Evolutionary conservation across 202 grass and related monocot genomes (phyloP).

Genomic region (Alloteropsis angusta): DNA sequence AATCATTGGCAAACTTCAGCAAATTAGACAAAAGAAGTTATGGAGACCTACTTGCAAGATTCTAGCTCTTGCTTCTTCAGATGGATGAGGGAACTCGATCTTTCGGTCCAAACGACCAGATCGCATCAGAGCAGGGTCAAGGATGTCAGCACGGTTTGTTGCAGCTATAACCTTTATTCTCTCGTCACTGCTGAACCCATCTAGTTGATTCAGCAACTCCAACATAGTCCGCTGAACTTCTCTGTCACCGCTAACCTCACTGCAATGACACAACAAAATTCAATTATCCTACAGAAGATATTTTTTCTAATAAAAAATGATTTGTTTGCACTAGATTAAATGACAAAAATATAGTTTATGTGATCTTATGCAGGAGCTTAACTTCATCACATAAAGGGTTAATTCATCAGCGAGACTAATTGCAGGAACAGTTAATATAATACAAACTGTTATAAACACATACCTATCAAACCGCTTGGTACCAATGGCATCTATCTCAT

Average conservation of each 20-base stretch:
- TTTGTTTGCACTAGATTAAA: no score
- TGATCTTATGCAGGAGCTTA: no score
- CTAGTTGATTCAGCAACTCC: constrained; percentile 95
- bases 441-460: no score
- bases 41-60: constrained; percentile 98
- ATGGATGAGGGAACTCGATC: constrained; percentile 89
- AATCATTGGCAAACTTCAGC: no score
- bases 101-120: constrained; percentile 85
- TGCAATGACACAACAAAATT: constrained; percentile 1
- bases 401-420: no score
- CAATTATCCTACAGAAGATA: no score
- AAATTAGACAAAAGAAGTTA: no score
- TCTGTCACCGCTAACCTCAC: constrained; percentile 89
- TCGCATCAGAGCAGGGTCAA: constrained; percentile 87
- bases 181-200: constrained; percentile 93
- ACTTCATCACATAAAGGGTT: no score
- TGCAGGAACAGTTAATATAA: no score
- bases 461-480: constrained; percentile 92
- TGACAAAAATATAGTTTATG: no score
- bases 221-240: constrained; percentile 88
- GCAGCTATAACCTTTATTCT: constrained; percentile 98
- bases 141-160: constrained; percentile 86
- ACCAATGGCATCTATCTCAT: constrained; percentile 97
- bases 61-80: constrained; percentile 72
- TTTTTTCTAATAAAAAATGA: no score